Percentiles rank a stretch among this genome's conserved stretches.
Evolutionary conservation across 176 grass and related monocot species (phyloP).

Genomic region (Rhipidocladum racemiflorum): DNA sequence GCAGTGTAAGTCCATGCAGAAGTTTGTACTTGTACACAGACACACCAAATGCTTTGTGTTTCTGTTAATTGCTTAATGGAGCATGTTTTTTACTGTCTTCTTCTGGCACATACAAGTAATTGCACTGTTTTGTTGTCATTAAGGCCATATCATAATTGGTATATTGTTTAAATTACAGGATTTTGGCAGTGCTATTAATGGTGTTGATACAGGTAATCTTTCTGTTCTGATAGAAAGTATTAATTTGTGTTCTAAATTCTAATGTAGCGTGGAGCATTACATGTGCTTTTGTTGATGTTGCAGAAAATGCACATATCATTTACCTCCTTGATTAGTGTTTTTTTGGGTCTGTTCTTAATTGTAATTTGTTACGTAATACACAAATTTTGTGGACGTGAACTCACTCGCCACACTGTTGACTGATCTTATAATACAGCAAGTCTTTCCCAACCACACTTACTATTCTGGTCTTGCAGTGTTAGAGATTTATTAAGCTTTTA

Average conservation of each 20-base stretch:
- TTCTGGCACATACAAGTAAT: neutral
- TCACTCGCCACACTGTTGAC: neutral
- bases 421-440: neutral
- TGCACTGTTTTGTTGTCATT: conserved; percentile 22
- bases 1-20: conserved; percentile 66
- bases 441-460: neutral
- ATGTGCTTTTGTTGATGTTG: neutral
- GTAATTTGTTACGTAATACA: neutral
- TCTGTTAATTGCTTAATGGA: conserved; percentile 13
- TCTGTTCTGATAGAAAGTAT: conserved; percentile 20
- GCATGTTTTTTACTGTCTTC: neutral
- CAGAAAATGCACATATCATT: neutral
- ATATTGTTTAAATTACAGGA: conserved; percentile 57
- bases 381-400: neutral
- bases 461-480: neutral
- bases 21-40: neutral
- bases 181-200: conserved; percentile 81
- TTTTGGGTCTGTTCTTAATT: neutral
- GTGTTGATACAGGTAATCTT: conserved; percentile 76
- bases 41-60: neutral
- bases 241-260: conserved; percentile 4
- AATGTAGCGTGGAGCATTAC: neutral
- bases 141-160: conserved; percentile 14
- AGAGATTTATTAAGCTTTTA: conserved; percentile 5
- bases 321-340: neutral